Conservation (phyloP, 345 rosid genomes). For the Reutealis trisperma region DNA sequence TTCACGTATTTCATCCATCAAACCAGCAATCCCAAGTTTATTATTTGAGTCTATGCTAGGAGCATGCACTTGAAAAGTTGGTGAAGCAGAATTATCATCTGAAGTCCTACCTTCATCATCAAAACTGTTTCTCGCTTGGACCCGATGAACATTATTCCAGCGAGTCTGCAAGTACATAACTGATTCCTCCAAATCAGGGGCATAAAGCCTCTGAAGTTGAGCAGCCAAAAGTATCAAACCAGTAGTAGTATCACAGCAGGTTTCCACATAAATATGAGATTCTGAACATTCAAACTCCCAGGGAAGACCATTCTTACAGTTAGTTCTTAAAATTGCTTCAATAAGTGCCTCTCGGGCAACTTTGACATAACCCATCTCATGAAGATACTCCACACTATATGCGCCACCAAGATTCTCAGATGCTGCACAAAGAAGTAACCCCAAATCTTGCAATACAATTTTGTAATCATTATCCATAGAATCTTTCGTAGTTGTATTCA, state of each 20-base stretch:
- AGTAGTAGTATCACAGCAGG: conserved; percentile 84
- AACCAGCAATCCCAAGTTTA: conserved; percentile 42
- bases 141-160: conserved; percentile 66
- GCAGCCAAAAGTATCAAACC: conserved; percentile 72
- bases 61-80: conserved; percentile 44
- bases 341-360: conserved; percentile 72
- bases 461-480: conserved; percentile 49
- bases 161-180: conserved; percentile 81
- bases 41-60: conserved; percentile 31
- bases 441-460: conserved; percentile 77
- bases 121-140: conserved; percentile 45
- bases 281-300: conserved; percentile 85
- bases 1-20: conserved; percentile 81
- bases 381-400: conserved; percentile 66
- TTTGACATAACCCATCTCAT: conserved; percentile 67
- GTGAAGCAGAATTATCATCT: conserved; percentile 28
- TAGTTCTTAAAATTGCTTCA: conserved; percentile 62
- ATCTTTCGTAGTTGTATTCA: conserved; percentile 43
- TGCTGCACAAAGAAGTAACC: conserved; percentile 73
- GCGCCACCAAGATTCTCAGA: conserved; percentile 48
- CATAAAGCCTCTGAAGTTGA: conserved; percentile 81
- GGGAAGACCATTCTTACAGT: conserved; percentile 51
- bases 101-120: conserved; percentile 32
- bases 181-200: conserved; percentile 91
- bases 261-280: conserved; percentile 62